Evolutionary conservation across 768 basidiomycete genomes (phyloP).

Genomic region (Pholiota conissans): DNA sequence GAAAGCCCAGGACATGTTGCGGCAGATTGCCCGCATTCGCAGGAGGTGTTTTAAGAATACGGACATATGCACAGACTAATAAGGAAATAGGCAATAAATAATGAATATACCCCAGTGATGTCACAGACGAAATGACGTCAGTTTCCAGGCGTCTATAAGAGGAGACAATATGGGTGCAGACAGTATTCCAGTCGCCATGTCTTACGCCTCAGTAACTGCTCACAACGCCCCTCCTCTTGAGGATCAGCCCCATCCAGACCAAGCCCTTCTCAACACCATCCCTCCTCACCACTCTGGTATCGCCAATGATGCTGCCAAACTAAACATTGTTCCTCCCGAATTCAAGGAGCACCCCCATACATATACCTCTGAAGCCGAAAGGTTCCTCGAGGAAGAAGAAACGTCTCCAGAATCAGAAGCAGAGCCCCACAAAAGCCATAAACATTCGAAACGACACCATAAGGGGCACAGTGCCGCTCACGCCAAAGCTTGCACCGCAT

Average conservation of each 20-base stretch:
- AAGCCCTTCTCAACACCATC: constrained; percentile 57
- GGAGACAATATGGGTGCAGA: neutral
- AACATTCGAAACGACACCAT: too few relatives aligned
- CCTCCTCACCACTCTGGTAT: constrained; percentile 35
- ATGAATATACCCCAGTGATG: constrained; percentile 26
- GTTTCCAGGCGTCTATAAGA: constrained; percentile 3
- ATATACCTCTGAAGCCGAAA: constrained; percentile 31
- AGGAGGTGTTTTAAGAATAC: constrained; percentile 74
- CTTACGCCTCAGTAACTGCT: constrained; percentile 70
- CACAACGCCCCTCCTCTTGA: constrained; percentile 52
- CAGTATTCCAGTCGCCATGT: constrained; percentile 42
- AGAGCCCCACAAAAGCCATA: too few relatives aligned
- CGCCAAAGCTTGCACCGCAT: constrained; percentile 21
- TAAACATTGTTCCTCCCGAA: constrained; percentile 53
- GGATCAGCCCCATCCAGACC: constrained; percentile 65
- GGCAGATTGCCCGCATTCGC: constrained; percentile 78
- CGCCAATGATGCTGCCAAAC: constrained; percentile 51
- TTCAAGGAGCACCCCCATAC: constrained; percentile 44
- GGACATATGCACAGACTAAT: constrained; percentile 13
- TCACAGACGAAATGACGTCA: constrained; percentile 21
- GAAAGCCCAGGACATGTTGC: constrained; percentile 78
- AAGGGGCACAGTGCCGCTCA: too few relatives aligned
- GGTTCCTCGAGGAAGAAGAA: constrained; percentile 50
- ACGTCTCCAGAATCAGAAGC: constrained; percentile 33
- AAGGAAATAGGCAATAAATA: constrained; percentile 13